Percentiles rank a stretch among this genome's conserved stretches.
Conservation (phyloP, 192 early-diverging fungal genomes). For the Podila horticola region DNA sequence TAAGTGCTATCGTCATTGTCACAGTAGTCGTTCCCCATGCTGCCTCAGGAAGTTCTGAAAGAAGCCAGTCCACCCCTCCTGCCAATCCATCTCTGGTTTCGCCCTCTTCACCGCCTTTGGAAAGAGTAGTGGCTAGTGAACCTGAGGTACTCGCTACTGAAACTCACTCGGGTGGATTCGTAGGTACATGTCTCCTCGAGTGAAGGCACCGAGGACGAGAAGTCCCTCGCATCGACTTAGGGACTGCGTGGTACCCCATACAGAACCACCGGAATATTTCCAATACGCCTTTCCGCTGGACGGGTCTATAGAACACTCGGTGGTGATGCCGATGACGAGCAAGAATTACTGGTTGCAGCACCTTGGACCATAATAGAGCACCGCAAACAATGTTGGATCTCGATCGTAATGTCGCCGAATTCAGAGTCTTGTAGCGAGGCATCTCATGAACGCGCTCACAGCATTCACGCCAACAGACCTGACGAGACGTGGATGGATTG, state of each 20-base stretch:
- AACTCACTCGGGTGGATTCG: conserved; percentile 10
- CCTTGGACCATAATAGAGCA: conserved; percentile 1
- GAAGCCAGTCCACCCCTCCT: background rate
- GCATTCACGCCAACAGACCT: background rate
- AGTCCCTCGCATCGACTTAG: conserved; percentile 9
- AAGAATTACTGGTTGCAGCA: background rate
- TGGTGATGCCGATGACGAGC: background rate
- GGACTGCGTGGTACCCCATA: conserved; percentile 1
- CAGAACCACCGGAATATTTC: conserved; percentile 22
- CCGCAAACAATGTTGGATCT: conserved; percentile 32
- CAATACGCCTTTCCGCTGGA: background rate
- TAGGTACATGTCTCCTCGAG: background rate
- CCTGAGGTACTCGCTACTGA: background rate
- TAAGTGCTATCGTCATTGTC: background rate
- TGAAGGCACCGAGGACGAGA: conserved; percentile 12
- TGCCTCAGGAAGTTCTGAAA: background rate
- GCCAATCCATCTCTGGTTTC: background rate
- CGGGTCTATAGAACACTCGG: background rate
- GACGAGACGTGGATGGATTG: conserved; percentile 17
- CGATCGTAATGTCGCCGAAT: conserved; percentile 13
- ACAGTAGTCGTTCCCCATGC: background rate
- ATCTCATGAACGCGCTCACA: background rate
- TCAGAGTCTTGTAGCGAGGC: background rate
- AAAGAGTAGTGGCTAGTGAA: background rate
- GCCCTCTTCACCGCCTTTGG: background rate